Percentiles rank a stretch among this genome's conserved stretches.
Conservation (phyloP, 768 basidiomycete species). For the Tulasnella sp. region DNA sequence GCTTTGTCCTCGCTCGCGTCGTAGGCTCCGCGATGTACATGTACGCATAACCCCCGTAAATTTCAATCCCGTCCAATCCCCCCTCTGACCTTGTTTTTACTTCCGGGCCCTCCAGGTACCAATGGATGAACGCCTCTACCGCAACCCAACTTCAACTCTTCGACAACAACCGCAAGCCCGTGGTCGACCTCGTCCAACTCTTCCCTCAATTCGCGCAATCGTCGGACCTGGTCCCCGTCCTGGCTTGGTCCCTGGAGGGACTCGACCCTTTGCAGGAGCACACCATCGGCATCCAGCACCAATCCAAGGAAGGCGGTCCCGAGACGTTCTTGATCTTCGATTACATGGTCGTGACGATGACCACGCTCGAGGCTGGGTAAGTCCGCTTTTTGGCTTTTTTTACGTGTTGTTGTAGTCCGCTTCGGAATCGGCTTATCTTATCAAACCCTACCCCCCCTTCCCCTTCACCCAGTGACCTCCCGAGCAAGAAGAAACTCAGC, state of each 20-base stretch:
- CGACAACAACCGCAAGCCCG: not conserved
- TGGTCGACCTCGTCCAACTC: conserved; percentile 5
- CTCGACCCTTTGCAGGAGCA: conserved; percentile 9
- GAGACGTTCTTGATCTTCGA: conserved; percentile 5
- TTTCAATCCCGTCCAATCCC: conserved; percentile 17
- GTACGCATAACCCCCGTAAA: not conserved
- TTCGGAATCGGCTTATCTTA: not conserved
- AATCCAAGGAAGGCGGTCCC: not conserved
- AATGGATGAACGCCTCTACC: conserved; percentile 22
- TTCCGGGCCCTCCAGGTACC: not conserved
- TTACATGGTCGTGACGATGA: conserved; percentile 13
- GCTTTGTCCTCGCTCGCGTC: not conserved
- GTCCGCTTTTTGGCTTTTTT: no score
- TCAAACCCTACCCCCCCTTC: not conserved
- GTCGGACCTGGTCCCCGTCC: not conserved
- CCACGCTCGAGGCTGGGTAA: not conserved
- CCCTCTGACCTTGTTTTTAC: not conserved
- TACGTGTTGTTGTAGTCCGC: not conserved
- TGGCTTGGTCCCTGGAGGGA: conserved; percentile 22
- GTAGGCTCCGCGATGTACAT: conserved; percentile 22
- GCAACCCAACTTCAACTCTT: not conserved
- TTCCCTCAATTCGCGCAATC: not conserved
- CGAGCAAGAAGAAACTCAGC: not conserved
- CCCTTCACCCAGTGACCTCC: not conserved
- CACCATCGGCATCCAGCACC: conserved; percentile 26